These are phyloP conservation scores for Heliosperma pusillum DNA, from an alignment of 148 eudicot genomes.

Conservation along the genomic window DNA sequence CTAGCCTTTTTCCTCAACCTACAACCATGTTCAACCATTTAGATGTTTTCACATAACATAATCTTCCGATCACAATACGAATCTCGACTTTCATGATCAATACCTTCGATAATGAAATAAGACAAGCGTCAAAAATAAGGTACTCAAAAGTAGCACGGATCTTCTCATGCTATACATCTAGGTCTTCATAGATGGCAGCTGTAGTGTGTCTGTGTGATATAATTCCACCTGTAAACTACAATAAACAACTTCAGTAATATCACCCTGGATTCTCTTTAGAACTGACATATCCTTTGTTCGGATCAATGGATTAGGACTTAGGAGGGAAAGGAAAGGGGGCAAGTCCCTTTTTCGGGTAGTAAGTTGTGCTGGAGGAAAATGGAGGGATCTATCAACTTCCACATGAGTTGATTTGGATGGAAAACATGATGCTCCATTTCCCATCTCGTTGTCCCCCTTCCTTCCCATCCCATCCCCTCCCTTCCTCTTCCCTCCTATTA, in stretches of 20 bases:
- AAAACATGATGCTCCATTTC: neutral
- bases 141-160: conserved; percentile 13
- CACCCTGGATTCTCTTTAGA: conserved; percentile 19
- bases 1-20: conserved; percentile 12
- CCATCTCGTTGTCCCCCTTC: neutral
- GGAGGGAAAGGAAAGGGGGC: neutral
- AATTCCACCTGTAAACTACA: conserved; percentile 19
- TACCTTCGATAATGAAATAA: conserved; percentile 19
- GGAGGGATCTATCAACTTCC: neutral
- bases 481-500: neutral
- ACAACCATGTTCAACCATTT: conserved; percentile 13
- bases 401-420: neutral
- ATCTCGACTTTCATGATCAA: conserved; percentile 16
- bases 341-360: neutral
- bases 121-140: conserved; percentile 14
- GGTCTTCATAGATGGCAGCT: conserved; percentile 19
- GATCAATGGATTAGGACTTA: neutral
- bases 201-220: conserved; percentile 12
- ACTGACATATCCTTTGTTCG: neutral
- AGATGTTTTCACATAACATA: conserved; percentile 31
- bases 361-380: neutral
- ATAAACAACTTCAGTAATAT: conserved; percentile 17
- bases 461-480: neutral
- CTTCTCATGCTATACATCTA: conserved; percentile 18
- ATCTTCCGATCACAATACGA: conserved; percentile 13